These are phyloP conservation scores for Thraustochytrium striatum DNA, from an alignment of 352 stramenopile species.

Conservation along the genomic window DNA sequence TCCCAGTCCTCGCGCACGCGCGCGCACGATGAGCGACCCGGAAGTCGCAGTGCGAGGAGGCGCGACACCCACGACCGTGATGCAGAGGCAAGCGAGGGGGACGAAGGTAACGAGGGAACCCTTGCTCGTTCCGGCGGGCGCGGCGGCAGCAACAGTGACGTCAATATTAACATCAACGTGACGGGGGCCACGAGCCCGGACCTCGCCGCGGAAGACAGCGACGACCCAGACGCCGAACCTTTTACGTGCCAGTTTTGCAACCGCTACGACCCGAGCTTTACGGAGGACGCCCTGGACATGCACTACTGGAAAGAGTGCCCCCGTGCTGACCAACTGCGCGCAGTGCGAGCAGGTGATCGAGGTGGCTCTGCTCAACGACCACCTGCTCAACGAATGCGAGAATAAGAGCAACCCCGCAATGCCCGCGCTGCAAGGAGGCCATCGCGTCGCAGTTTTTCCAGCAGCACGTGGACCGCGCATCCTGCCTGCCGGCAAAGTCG, in stretches of 20 bases:
- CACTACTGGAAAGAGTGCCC: slow-evolving; percentile 84
- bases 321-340: slow-evolving; percentile 82
- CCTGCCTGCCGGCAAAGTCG: not conserved
- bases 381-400: slow-evolving; percentile 80
- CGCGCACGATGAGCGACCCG: too few species aligned
- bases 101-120: slow-evolving; percentile 46
- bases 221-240: slow-evolving; percentile 64
- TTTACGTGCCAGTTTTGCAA: slow-evolving; percentile 85
- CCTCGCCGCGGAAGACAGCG: slow-evolving; percentile 55
- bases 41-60: too few species aligned
- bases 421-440: slow-evolving; percentile 70
- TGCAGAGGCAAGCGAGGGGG: slow-evolving; percentile 38
- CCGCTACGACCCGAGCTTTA: slow-evolving; percentile 74
- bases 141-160: not conserved
- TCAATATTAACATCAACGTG: slow-evolving; percentile 48
- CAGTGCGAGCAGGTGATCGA: slow-evolving; percentile 88
- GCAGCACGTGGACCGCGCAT: slow-evolving; percentile 61
- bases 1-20: slow-evolving; percentile 21
- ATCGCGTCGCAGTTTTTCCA: slow-evolving; percentile 75
- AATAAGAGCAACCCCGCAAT: slow-evolving; percentile 71
- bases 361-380: slow-evolving; percentile 77
- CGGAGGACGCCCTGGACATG: slow-evolving; percentile 78
- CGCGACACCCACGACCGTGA: too few species aligned
- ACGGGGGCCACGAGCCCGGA: slow-evolving; percentile 43
- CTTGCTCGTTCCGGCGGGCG: too few species aligned